phyloP scores from a whole-genome alignment of 345 rosid species.

The Bruguiera sexangula region DNA sequence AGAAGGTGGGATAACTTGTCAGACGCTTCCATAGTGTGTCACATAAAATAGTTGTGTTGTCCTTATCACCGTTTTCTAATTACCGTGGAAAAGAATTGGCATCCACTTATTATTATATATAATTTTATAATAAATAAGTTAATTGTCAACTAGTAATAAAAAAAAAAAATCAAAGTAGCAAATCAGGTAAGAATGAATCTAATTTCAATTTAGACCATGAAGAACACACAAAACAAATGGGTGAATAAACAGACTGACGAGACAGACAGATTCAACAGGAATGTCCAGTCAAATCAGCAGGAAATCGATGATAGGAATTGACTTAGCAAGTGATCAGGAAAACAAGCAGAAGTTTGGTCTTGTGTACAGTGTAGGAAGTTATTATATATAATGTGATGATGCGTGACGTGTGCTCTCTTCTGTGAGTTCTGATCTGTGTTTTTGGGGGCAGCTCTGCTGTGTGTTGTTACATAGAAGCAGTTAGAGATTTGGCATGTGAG shows the following conservation, averaged over 20 bases:
- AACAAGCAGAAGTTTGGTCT: background rate
- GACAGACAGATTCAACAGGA: background rate
- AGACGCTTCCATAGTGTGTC: background rate
- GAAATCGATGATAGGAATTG: background rate
- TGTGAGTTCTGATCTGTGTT: background rate
- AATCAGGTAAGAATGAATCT: no score
- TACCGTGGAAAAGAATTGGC: background rate
- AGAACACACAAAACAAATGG: background rate
- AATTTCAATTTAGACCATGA: no score
- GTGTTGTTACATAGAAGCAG: conserved; percentile 59
- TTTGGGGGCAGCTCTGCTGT: conserved; percentile 50
- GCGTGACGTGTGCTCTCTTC: background rate
- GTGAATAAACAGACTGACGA: conserved; percentile 4
- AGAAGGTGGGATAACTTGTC: conserved; percentile 12
- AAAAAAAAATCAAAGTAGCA: no score
- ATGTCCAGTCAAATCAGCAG: conserved; percentile 18
- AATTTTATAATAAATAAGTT: no score
- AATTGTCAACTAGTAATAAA: no score
- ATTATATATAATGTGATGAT: background rate
- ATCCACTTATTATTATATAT: no score
- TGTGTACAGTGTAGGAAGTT: no score
- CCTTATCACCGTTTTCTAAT: background rate
- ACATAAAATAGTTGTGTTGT: background rate
- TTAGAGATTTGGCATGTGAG: conserved; percentile 61
- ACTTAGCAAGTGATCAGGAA: background rate